These are phyloP conservation scores for Acacia pycnantha DNA, from an alignment of 331 rosid genomes.

Conservation along the genomic window DNA sequence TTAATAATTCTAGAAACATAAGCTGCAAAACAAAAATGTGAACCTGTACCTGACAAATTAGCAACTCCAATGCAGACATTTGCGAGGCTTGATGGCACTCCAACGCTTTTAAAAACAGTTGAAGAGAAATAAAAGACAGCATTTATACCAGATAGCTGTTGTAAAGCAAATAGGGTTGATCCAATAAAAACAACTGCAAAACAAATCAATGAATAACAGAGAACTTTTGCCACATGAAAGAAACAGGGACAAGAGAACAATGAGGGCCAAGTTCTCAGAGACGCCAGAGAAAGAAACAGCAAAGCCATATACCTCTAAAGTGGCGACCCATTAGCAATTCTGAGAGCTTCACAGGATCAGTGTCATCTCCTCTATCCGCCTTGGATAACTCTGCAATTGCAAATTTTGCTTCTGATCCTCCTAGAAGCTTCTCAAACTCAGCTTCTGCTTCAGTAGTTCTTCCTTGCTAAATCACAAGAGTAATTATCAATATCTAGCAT, in stretches of 20 bases:
- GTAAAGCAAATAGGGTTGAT: slow-evolving; percentile 98
- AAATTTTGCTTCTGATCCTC: slow-evolving; percentile 78
- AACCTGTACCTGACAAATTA: slow-evolving; percentile 69
- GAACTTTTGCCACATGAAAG: slow-evolving; percentile 36
- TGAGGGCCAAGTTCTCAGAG: slow-evolving; percentile 1
- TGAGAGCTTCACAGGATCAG: slow-evolving; percentile 63
- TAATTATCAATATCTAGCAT: slow-evolving; percentile 18
- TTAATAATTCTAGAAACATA: slow-evolving; percentile 6
- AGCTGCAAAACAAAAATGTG: slow-evolving; percentile 16
- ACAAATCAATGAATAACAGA: slow-evolving; percentile 65
- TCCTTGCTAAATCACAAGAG: slow-evolving; percentile 73
- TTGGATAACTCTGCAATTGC: slow-evolving; percentile 77
- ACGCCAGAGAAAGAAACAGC: slow-evolving; percentile 4
- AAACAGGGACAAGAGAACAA: slow-evolving; percentile 26
- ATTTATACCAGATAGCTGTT: slow-evolving; percentile 99
- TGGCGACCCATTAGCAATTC: slow-evolving; percentile 84
- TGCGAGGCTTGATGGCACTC: slow-evolving; percentile 88
- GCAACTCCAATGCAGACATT: slow-evolving; percentile 80
- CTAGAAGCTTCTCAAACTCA: slow-evolving; percentile 85
- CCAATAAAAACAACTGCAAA: slow-evolving; percentile 99
- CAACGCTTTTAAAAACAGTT: slow-evolving; percentile 88
- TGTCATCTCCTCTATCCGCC: slow-evolving; percentile 75
- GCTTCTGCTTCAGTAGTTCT: slow-evolving; percentile 82
- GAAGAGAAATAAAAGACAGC: slow-evolving; percentile 98
- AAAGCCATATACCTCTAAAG: slow-evolving; percentile 60